Conservation (phyloP, 441 rosid species). For the Pelargonium cotyledonis region DNA sequence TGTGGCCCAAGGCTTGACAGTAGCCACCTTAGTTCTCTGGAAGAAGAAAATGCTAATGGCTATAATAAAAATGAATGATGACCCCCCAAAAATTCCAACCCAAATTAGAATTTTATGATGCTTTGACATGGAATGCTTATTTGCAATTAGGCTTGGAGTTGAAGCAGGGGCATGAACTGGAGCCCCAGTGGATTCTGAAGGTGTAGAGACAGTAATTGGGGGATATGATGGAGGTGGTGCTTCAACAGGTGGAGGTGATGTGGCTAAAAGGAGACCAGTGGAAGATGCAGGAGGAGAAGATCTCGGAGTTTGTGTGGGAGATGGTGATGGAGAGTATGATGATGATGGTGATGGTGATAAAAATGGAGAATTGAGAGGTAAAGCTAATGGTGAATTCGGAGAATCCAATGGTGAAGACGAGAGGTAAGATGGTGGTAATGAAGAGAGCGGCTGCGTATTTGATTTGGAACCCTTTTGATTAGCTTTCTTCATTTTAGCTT, state of each 20-base stretch:
- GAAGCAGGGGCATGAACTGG: conserved; percentile 28
- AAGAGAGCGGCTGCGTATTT: background rate
- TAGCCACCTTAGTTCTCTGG: conserved; percentile 49
- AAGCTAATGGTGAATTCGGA: conserved; percentile 22
- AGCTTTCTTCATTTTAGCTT: conserved; percentile 5
- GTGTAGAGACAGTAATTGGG: conserved; percentile 20
- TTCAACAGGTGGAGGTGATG: conserved; percentile 32
- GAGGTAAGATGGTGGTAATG: conserved; percentile 16
- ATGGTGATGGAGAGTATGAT: conserved; percentile 25
- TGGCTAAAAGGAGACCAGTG: conserved; percentile 21
- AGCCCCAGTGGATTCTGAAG: conserved; percentile 17
- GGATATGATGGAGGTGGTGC: conserved; percentile 27
- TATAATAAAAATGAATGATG: conserved; percentile 38
- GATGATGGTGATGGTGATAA: conserved; percentile 15
- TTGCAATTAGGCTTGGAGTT: conserved; percentile 21
- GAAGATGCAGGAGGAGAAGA: conserved; percentile 32
- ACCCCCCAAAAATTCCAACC: conserved; percentile 39
- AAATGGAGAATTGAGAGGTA: conserved; percentile 22
- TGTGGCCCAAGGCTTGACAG: conserved; percentile 83
- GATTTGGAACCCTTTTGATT: conserved; percentile 11
- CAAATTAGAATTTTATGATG: conserved; percentile 25
- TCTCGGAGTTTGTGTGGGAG: conserved; percentile 24
- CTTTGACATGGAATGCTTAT: conserved; percentile 26
- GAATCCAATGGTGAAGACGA: conserved; percentile 13
- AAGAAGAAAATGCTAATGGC: conserved; percentile 33